These are phyloP conservation scores for Aspergillus pseudoterreus DNA, from an alignment of 2,329 filamentous ascomycete species.

Conservation along the genomic window DNA sequence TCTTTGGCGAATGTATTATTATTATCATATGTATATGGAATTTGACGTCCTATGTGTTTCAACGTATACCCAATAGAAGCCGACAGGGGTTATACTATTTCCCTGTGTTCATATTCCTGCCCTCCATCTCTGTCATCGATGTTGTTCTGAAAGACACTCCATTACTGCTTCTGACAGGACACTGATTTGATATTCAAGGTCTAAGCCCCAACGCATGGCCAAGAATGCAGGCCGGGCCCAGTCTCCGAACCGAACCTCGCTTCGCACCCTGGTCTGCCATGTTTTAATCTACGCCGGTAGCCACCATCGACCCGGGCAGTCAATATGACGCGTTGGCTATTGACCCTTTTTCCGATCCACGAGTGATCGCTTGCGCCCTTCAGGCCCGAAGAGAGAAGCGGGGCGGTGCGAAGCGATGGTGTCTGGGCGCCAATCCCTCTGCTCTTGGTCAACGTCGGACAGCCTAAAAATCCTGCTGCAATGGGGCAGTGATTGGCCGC, in stretches of 20 bases:
- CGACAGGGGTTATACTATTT: slow-evolving; percentile 1
- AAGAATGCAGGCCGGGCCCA: no score
- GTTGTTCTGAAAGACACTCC: no score
- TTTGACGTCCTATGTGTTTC: slow-evolving; percentile 8
- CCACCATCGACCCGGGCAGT: no score
- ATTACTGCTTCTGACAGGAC: no score
- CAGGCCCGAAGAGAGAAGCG: neutral
- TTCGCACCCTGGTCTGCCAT: no score
- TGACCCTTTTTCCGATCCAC: neutral
- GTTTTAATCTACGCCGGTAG: no score
- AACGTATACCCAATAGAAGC: slow-evolving; percentile 6
- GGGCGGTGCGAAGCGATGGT: slow-evolving; percentile 3
- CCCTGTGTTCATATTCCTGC: no score
- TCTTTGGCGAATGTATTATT: slow-evolving; percentile 28
- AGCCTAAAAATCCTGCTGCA: neutral
- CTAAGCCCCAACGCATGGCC: no score
- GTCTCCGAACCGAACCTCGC: no score
- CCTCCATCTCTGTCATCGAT: no score
- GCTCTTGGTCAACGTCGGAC: neutral
- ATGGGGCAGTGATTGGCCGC: neutral
- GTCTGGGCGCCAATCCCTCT: slow-evolving; percentile 5
- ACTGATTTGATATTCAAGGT: no score
- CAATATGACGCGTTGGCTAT: neutral
- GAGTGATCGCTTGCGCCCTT: neutral
- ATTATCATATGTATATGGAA: slow-evolving; percentile 22